Percentiles rank a stretch among this genome's conserved stretches.
phyloP scores from a whole-genome alignment of 1,139 yeast genomes.

The Dujonia santamariae region DNA sequence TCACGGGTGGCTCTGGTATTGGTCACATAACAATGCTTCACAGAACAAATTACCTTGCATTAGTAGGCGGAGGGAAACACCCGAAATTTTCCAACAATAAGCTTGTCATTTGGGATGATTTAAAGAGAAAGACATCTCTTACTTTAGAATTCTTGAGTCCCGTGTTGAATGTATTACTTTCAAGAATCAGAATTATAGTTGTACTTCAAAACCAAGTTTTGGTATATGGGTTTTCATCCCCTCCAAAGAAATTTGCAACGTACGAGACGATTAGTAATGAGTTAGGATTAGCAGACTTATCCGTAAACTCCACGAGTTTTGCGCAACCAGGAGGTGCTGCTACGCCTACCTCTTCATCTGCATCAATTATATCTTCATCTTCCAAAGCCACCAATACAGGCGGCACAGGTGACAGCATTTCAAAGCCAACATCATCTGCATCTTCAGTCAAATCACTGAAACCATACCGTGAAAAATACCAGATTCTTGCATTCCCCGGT shows the following conservation, averaged over 20 bases:
- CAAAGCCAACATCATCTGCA: slow-evolving; percentile 7
- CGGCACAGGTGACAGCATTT: slow-evolving; percentile 1
- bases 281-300: slow-evolving; percentile 65
- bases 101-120: slow-evolving; percentile 86
- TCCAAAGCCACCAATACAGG: slow-evolving; percentile 1
- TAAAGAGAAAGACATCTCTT: slow-evolving; percentile 73
- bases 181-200: slow-evolving; percentile 73
- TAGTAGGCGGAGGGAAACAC: slow-evolving; percentile 83
- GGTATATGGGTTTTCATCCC: slow-evolving; percentile 77
- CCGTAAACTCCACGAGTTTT: slow-evolving; percentile 24
- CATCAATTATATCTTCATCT: not conserved
- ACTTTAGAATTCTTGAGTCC: slow-evolving; percentile 73
- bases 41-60: slow-evolving; percentile 82
- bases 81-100: slow-evolving; percentile 79
- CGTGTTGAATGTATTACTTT: slow-evolving; percentile 67
- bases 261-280: slow-evolving; percentile 74
- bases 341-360: not conserved
- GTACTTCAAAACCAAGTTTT: slow-evolving; percentile 65
- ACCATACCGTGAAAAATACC: slow-evolving; percentile 3
- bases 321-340: slow-evolving; percentile 4
- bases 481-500: slow-evolving; percentile 70
- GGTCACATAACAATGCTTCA: slow-evolving; percentile 81
- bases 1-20: slow-evolving; percentile 51
- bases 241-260: slow-evolving; percentile 66
- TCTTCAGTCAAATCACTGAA: slow-evolving; percentile 15